Percentiles rank a stretch among this genome's conserved stretches.
Conservation (phyloP, 1,139 yeast species). For the Pichia sp. region DNA sequence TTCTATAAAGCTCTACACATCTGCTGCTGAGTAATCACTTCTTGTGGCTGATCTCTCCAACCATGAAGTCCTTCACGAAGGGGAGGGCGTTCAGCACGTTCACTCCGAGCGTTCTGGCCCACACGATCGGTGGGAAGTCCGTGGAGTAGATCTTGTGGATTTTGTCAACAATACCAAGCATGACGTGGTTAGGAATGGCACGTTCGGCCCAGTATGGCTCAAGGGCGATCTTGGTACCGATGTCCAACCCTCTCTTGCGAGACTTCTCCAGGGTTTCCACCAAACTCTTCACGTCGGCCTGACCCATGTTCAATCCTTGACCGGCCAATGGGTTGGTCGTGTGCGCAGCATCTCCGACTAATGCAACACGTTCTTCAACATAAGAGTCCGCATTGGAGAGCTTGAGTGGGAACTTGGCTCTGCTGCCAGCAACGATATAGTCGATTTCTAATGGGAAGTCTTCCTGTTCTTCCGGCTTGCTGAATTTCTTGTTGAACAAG, state of each 20-base stretch:
- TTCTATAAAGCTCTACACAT: no score
- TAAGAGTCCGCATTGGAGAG: constrained; percentile 91
- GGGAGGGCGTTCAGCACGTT: constrained; percentile 62
- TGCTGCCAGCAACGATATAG: constrained; percentile 56
- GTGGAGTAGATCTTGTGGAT: constrained; percentile 84
- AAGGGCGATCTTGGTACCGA: constrained; percentile 78
- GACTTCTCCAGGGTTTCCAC: constrained; percentile 71
- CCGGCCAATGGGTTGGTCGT: constrained; percentile 98
- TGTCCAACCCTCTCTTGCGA: constrained; percentile 75
- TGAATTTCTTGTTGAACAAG: constrained; percentile 39
- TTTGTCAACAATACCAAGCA: constrained; percentile 89
- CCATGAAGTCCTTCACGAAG: constrained; percentile 58
- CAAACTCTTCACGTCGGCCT: constrained; percentile 78
- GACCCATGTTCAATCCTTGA: constrained; percentile 99
- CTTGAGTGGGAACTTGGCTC: constrained; percentile 88
- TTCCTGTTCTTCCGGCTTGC: constrained; percentile 47
- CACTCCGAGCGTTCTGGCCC: constrained; percentile 73
- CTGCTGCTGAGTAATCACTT: no score
- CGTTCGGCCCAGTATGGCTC: constrained; percentile 85
- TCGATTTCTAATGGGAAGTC: constrained; percentile 66
- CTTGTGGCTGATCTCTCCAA: constrained; percentile 44
- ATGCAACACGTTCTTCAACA: constrained; percentile 78
- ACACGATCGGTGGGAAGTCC: constrained; percentile 71
- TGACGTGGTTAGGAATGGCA: constrained; percentile 74
- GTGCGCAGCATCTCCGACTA: constrained; percentile 98